Evolutionary conservation across 805 yeast genomes (phyloP), one percentile per base, ranked within the genome.

Genomic region (Yamadazyma kitorensis): DNA sequence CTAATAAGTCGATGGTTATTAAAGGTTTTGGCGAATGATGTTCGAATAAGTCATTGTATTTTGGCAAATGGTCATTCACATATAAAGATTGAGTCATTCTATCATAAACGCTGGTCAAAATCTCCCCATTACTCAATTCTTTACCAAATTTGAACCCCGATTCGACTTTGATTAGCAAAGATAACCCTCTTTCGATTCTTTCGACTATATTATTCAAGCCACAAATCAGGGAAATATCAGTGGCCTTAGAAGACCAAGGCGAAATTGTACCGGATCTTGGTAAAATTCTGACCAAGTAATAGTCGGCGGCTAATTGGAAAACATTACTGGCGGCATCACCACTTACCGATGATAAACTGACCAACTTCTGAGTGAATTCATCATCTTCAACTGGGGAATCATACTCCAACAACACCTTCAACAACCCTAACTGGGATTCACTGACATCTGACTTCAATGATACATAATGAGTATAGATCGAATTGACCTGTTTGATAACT

Each of bases 171-270:
- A 93, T 68, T 47, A 86, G 61, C 25, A 93, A 64, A 5, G 93
- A 80, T 43, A 82, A 48, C 39, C 98, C 99, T 54, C 98, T 79
- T 68, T 93, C 99, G 37, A 93, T 80, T 51, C 98, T 76, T 52
- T 78, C 86, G 31, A 93, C 70, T 41, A 72, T 74, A 13, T 72
- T 69, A 24, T 70, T 74, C 41, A 93, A 72, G 7, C 96, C 96
- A 64, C 96, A 86, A 37, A 86, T 95, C 37, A 80, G 77, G 33
- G 89, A 76, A 47, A 93, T 93, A 63, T 93, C 91, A 25, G 98
- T 89, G 17, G 99, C 99, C 65, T 93, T 93, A 10, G 98, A 89
- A 7, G 96, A 86, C 99, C 99, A 93, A 21, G 98, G 98, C 17
- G 98, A 89, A 46, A 93, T 91, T 9, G 98, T 93, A 41, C 98